Percentiles rank a stretch among this genome's conserved stretches.
Conservation (phyloP, 768 basidiomycete genomes). For the Suillus variegatus region DNA sequence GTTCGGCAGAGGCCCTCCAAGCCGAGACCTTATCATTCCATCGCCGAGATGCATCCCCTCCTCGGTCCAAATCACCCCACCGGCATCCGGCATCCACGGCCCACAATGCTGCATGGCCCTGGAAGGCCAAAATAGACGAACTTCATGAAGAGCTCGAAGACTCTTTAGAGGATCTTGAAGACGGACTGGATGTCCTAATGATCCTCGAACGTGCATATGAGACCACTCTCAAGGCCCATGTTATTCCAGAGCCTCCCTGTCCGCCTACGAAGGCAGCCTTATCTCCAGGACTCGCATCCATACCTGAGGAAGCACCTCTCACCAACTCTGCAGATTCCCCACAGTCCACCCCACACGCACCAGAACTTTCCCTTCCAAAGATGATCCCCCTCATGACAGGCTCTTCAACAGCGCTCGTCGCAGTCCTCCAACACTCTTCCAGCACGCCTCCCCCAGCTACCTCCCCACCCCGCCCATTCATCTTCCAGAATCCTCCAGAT, state of each 20-base stretch:
- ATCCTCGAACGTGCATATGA: constrained; percentile 74
- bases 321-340: constrained; percentile 3
- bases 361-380: constrained; percentile 24
- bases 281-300: constrained; percentile 18
- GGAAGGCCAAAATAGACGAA: constrained; percentile 39
- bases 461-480: constrained; percentile 20
- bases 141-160: constrained; percentile 44
- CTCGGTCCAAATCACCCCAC: constrained; percentile 46
- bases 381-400: constrained; percentile 51
- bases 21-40: constrained; percentile 12
- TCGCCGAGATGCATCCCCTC: constrained; percentile 35
- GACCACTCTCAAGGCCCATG: constrained; percentile 62
- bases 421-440: constrained; percentile 53
- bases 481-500: constrained; percentile 19
- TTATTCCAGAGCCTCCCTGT: constrained; percentile 35
- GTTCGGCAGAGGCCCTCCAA: constrained; percentile 54
- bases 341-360: constrained; percentile 10
- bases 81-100: constrained; percentile 31
- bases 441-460: constrained; percentile 14
- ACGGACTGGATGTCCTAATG: constrained; percentile 68
- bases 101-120: constrained; percentile 30
- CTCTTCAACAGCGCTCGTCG: constrained; percentile 69
- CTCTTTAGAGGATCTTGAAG: constrained; percentile 61
- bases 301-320: constrained; percentile 24
- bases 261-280: constrained; percentile 6